Evolutionary conservation across 371 early-diverging fungal genomes (phyloP).

Genomic region (Massospora cicadina): DNA sequence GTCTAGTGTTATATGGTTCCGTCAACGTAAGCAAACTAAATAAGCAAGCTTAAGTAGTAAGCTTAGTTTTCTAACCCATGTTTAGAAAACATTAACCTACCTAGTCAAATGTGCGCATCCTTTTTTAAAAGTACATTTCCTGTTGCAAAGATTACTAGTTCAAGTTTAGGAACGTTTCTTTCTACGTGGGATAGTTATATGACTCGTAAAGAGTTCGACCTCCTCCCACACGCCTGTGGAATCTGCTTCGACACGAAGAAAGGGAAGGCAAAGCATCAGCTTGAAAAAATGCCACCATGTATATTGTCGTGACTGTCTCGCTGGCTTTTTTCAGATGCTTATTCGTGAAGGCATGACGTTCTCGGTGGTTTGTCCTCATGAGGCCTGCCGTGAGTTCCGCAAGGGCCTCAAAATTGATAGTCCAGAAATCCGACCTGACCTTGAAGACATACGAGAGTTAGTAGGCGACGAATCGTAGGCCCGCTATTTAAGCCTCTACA

Average conservation of each 20-base stretch:
- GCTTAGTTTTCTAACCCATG: neutral
- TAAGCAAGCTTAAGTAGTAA: neutral
- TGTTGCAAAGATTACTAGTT: neutral
- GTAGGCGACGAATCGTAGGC: slow-evolving; percentile 10
- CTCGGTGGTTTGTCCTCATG: slow-evolving; percentile 15
- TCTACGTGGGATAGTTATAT: slow-evolving; percentile 1
- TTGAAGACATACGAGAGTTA: slow-evolving; percentile 11
- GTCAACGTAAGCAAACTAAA: neutral
- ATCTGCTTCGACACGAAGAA: slow-evolving; percentile 15
- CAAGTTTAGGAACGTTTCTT: neutral
- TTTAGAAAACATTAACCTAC: neutral
- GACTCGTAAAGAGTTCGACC: slow-evolving; percentile 8
- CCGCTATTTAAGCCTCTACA: slow-evolving; percentile 12
- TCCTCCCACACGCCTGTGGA: slow-evolving; percentile 12
- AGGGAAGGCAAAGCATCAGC: slow-evolving; percentile 10
- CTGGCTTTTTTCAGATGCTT: slow-evolving; percentile 14
- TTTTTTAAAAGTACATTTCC: neutral
- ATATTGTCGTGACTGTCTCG: slow-evolving; percentile 14
- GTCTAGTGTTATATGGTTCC: slow-evolving; percentile 10
- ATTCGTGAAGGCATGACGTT: slow-evolving; percentile 14
- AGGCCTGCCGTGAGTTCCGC: slow-evolving; percentile 6
- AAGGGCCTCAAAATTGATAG: slow-evolving; percentile 1
- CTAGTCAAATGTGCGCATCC: neutral
- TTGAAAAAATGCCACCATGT: slow-evolving; percentile 14
- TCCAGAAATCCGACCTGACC: neutral